Base-by-base conservation (phyloP, 495 filamentous ascomycete genomes). In the Penicillium flavigenum region DNA sequence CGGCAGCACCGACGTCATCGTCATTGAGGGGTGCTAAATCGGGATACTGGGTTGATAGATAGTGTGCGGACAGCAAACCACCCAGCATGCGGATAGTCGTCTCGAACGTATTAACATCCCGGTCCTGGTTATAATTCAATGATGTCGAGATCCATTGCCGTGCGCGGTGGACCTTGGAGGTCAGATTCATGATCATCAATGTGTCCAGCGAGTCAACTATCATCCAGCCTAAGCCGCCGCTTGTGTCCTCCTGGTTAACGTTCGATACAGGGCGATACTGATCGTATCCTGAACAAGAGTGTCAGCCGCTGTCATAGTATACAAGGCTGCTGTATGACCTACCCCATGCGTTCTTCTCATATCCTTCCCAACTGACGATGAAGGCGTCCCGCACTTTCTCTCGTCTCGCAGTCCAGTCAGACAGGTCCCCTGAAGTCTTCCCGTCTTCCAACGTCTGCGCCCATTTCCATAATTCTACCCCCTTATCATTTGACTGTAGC, bases 1-100 rank as follows among this genome's bases (percentile, higher is more conserved):
- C 88, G 5, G 84, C 79, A 4, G 82, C 77, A 5, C 85, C 88
- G 24, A 76, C 71, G 61, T 90, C 83, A 42, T 88, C 87, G 29
- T 88, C 86, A 16, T 72, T 43, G 56, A 88, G 71, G 12, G 87
- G 81, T 14, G 88, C 88, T 66, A 90, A 69, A 19, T 83, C 59
- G 0, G 89, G 88, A 61, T 81, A 90, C 43, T 81, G 75, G 17
- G 84, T 89, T 20, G 90, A 92, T 5, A 99, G 83, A 68, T 97
- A 96, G 65, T 99, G 92, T 20, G 94, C 94, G 9, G 94, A 96
- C 17, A 99, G 79, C 19, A 99, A 80, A 3, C 94, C 94, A 20
- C 94, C 94, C 32, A 99, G 74, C 92, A 99, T 97, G 55, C 95
- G 89, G 60, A 98, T 99, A 1, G 93, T 98, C 0, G 94, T 98